Conservation (phyloP, 2,329 filamentous ascomycete genomes). For the Ophiostoma novo-ulmi region DNA sequence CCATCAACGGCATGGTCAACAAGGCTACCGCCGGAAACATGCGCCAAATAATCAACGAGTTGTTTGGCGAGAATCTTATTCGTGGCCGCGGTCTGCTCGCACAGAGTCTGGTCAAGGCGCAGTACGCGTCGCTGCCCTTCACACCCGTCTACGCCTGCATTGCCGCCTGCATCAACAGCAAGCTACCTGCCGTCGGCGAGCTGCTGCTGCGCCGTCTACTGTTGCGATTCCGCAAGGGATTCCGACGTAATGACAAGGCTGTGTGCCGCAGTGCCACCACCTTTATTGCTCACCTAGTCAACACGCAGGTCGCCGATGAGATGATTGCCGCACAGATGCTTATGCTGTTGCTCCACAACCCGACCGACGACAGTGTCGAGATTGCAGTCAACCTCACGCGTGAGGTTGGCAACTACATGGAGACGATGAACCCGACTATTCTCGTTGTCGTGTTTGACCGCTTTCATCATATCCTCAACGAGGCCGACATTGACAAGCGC, state of each 20-base stretch:
- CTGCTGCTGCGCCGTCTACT: constrained; percentile 79
- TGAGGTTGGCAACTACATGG: constrained; percentile 88
- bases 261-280: constrained; percentile 90
- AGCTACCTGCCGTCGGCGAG: constrained; percentile 90
- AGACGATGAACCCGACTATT: constrained; percentile 90
- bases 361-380: constrained; percentile 95
- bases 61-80: constrained; percentile 91
- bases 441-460: constrained; percentile 90
- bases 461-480: constrained; percentile 90
- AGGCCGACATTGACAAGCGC: constrained; percentile 93
- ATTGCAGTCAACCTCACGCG: constrained; percentile 91
- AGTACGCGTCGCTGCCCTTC: constrained; percentile 90
- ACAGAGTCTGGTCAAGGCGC: constrained; percentile 95
- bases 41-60: constrained; percentile 91
- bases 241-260: constrained; percentile 93
- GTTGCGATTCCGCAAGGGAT: constrained; percentile 90
- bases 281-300: constrained; percentile 91
- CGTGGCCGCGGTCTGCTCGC: constrained; percentile 90
- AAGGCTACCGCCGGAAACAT: constrained; percentile 98
- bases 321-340: constrained; percentile 90
- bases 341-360: constrained; percentile 85
- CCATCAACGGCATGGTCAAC: constrained; percentile 97
- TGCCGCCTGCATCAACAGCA: constrained; percentile 95
- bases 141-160: constrained; percentile 95
- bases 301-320: constrained; percentile 93